phyloP scores from a whole-genome alignment of 345 rosid genomes.

The Psidium friedrichsthalianum region DNA sequence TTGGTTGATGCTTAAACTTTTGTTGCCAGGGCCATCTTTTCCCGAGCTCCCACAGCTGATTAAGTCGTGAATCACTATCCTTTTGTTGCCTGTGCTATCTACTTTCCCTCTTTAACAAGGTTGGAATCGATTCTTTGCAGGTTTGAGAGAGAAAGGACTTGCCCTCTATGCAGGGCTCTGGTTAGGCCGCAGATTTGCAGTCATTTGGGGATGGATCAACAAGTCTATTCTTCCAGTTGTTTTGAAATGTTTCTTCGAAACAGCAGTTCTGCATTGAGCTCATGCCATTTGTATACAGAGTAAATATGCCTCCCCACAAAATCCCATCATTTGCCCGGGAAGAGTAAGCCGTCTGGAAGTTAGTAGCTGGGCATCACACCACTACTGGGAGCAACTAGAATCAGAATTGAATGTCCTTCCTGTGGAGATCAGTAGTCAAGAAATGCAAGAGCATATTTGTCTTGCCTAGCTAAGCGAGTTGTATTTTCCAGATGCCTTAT shows the following conservation, averaged over 20 bases:
- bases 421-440: background rate
- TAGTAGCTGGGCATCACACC: background rate
- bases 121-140: slow-evolving; percentile 12
- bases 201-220: slow-evolving; percentile 53
- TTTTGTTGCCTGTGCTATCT: background rate
- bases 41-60: background rate
- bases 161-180: slow-evolving; percentile 53
- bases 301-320: background rate
- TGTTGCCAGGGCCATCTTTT: background rate
- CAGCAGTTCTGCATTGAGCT: background rate
- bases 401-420: background rate
- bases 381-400: background rate
- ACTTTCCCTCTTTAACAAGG: background rate
- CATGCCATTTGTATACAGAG: background rate
- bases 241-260: background rate
- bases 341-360: background rate
- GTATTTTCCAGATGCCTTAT: background rate
- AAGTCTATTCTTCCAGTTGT: slow-evolving; percentile 43
- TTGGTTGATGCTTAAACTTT: background rate
- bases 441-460: background rate
- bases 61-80: background rate
- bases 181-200: slow-evolving; percentile 36
- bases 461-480: background rate
- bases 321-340: background rate
- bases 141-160: slow-evolving; percentile 65